phyloP scores from a whole-genome alignment of 106 monocot genomes.

The Triglochin maritima region DNA sequence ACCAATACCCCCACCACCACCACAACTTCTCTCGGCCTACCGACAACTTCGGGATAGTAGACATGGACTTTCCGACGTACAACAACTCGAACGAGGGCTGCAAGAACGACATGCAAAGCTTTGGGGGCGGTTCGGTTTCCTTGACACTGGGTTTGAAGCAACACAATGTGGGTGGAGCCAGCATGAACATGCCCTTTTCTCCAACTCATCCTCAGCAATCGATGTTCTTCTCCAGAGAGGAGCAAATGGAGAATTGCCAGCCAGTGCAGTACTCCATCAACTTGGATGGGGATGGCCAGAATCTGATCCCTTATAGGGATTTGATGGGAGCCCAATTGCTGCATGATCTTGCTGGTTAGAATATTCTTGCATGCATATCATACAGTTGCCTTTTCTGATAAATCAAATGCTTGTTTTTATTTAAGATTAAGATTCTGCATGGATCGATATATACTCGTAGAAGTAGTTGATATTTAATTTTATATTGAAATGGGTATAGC shows the following conservation, averaged over 20 bases:
- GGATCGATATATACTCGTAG: neutral
- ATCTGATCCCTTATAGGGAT: slow-evolving; percentile 29
- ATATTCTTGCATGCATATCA: neutral
- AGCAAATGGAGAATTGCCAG: slow-evolving; percentile 12
- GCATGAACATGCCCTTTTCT: slow-evolving; percentile 8
- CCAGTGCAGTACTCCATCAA: slow-evolving; percentile 26
- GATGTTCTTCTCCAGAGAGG: slow-evolving; percentile 4
- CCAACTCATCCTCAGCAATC: slow-evolving; percentile 9
- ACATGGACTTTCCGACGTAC: slow-evolving; percentile 44
- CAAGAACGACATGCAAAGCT: neutral
- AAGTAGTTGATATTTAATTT: neutral
- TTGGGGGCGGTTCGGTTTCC: slow-evolving; percentile 34
- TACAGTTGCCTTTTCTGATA: neutral
- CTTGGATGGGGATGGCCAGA: slow-evolving; percentile 28
- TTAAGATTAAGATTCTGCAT: neutral
- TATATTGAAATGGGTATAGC: neutral
- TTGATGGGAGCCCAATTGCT: slow-evolving; percentile 42
- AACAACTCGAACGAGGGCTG: slow-evolving; percentile 8
- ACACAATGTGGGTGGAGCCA: slow-evolving; percentile 14
- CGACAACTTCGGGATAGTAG: slow-evolving; percentile 32
- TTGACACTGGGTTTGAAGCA: slow-evolving; percentile 73
- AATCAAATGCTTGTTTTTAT: neutral
- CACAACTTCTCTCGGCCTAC: neutral
- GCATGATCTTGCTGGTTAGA: slow-evolving; percentile 32
- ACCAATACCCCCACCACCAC: slow-evolving; percentile 21